Conservation (phyloP, 1,139 yeast species). For the Diutina scorzettiae region DNA sequence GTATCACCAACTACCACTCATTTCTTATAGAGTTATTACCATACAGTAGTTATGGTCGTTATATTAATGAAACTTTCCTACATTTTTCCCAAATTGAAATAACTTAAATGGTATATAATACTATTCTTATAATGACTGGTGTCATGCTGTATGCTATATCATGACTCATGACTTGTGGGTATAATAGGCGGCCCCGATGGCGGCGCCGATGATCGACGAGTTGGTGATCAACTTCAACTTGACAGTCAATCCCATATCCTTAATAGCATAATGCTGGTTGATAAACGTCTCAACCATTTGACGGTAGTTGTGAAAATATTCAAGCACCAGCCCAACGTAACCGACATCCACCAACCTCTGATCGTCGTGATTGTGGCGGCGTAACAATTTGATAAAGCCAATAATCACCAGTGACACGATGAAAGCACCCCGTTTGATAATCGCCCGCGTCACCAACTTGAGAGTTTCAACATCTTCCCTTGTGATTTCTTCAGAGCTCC, state of each 20-base stretch:
- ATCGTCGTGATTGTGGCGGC: slow-evolving; percentile 16
- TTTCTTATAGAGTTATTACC: no score
- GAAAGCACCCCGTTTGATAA: slow-evolving; percentile 29
- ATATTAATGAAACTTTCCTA: no score
- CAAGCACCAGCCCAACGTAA: slow-evolving; percentile 33
- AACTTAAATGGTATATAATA: no score
- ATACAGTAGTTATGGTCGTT: no score
- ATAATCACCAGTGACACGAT: slow-evolving; percentile 27
- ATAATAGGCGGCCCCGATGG: slow-evolving; percentile 35
- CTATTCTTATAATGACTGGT: no score
- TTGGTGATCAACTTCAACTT: slow-evolving; percentile 28
- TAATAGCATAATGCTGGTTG: slow-evolving; percentile 19
- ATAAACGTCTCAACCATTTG: slow-evolving; percentile 18
- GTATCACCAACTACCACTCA: no score
- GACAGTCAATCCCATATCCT: slow-evolving; percentile 18
- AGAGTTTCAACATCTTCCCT: slow-evolving; percentile 18
- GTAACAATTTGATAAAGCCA: slow-evolving; percentile 24
- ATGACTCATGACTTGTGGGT: no score
- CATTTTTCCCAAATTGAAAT: no score
- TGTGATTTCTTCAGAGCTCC: slow-evolving; percentile 14
- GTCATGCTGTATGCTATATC: no score
- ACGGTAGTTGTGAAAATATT: slow-evolving; percentile 25
- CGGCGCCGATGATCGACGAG: slow-evolving; percentile 37
- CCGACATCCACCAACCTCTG: slow-evolving; percentile 20
- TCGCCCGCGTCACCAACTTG: slow-evolving; percentile 17